These are phyloP conservation scores for Glomus cerebriforme DNA, from an alignment of 192 early-diverging fungal genomes.

Conservation along the genomic window DNA sequence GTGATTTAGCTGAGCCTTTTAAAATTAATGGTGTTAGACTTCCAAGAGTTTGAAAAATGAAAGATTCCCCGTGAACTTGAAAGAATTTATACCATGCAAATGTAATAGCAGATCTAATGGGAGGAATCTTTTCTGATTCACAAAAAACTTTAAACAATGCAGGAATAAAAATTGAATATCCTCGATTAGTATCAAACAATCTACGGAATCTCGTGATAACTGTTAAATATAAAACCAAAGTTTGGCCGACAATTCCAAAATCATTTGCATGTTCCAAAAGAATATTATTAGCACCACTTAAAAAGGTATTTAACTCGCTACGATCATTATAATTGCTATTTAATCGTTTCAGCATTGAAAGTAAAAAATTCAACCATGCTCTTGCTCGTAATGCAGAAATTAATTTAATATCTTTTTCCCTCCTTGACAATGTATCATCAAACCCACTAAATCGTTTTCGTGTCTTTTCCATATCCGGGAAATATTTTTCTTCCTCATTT, in stretches of 20 bases:
- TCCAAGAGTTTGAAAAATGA: conserved; percentile 59
- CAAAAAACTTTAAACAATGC: conserved; percentile 60
- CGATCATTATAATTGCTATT: conserved; percentile 55
- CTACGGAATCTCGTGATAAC: conserved; percentile 51
- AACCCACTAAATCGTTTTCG: neutral
- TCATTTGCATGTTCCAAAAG: conserved; percentile 50
- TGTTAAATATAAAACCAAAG: conserved; percentile 50
- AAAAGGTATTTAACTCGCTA: conserved; percentile 47
- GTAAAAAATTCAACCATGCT: conserved; percentile 55
- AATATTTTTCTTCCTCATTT: conserved; percentile 37
- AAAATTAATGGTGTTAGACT: conserved; percentile 53
- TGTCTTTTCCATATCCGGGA: conserved; percentile 42
- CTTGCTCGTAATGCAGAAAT: conserved; percentile 54
- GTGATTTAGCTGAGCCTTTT: conserved; percentile 40
- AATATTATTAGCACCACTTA: conserved; percentile 54
- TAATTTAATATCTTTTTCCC: conserved; percentile 25
- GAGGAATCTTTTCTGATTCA: conserved; percentile 39
- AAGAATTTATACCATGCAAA: conserved; percentile 55
- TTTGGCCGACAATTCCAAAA: conserved; percentile 54
- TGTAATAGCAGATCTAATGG: conserved; percentile 48
- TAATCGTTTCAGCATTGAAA: conserved; percentile 50
- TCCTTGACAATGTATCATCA: conserved; percentile 1
- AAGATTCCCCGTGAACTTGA: conserved; percentile 57
- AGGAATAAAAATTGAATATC: conserved; percentile 53
- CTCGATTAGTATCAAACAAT: conserved; percentile 54